Conservation (phyloP, 805 yeast genomes). For the Yueomyces sp. region DNA sequence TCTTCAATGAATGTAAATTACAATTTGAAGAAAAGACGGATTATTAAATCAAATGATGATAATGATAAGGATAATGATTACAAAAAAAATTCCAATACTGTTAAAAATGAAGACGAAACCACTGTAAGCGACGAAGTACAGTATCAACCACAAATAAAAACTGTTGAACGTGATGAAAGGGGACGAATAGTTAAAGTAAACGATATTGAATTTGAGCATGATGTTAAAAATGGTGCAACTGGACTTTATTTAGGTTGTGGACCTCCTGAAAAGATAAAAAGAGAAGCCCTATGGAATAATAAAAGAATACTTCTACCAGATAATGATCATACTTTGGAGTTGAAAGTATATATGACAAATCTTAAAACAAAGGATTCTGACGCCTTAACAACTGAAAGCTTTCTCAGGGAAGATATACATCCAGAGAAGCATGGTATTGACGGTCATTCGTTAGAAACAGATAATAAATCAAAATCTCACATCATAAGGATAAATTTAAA, state of each 20-base stretch:
- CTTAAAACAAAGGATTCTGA: slow-evolving; percentile 26
- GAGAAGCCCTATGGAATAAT: slow-evolving; percentile 40
- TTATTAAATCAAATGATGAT: slow-evolving; percentile 16
- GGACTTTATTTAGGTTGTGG: slow-evolving; percentile 62
- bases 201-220: slow-evolving; percentile 26
- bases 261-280: slow-evolving; percentile 48
- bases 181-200: slow-evolving; percentile 17
- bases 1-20: slow-evolving; percentile 21
- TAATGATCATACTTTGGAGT: slow-evolving; percentile 8
- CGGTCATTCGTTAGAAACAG: slow-evolving; percentile 4
- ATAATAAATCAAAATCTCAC: not conserved
- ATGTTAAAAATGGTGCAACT: slow-evolving; percentile 45
- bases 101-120: not conserved
- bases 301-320: slow-evolving; percentile 14
- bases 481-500: not conserved
- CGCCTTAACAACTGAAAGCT: slow-evolving; percentile 22
- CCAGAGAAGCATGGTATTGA: slow-evolving; percentile 5
- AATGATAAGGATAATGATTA: not conserved
- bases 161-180: slow-evolving; percentile 7
- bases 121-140: not conserved
- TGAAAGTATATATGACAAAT: slow-evolving; percentile 8
- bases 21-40: slow-evolving; percentile 19
- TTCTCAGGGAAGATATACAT: slow-evolving; percentile 11
- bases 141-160: not conserved
- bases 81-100: not conserved